Percentiles rank a stretch among this genome's conserved stretches.
Evolutionary conservation across 2,329 filamentous ascomycete species (phyloP).

Genomic region (Daldinia sp.): DNA sequence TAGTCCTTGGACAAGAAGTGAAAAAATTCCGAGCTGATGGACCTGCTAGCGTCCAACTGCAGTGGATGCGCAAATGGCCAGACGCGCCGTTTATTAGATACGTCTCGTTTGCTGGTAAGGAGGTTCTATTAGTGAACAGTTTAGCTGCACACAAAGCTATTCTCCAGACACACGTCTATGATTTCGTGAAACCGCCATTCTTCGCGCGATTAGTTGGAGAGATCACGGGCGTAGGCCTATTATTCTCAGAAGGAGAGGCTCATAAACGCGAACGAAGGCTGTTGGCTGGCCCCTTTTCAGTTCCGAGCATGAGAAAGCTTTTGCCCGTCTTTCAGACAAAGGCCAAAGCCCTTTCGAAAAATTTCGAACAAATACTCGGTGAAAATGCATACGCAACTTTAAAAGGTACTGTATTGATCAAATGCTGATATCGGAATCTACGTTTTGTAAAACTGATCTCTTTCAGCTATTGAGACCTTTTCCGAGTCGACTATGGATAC

Average conservation of each 20-base stretch:
- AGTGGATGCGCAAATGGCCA: conserved; percentile 47
- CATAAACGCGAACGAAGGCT: conserved; percentile 49
- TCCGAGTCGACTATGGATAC: conserved; percentile 48
- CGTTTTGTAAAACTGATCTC: neutral
- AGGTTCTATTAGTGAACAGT: conserved; percentile 51
- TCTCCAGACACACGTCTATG: conserved; percentile 51
- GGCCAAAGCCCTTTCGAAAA: conserved; percentile 42
- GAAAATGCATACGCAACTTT: conserved; percentile 35
- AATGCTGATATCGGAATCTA: neutral
- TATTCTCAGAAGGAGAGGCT: conserved; percentile 50
- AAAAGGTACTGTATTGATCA: conserved; percentile 37
- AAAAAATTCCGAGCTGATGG: conserved; percentile 45
- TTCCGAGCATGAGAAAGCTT: conserved; percentile 49
- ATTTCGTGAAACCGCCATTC: conserved; percentile 49
- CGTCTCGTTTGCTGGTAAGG: conserved; percentile 47
- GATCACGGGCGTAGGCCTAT: conserved; percentile 48
- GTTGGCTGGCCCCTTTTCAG: conserved; percentile 48
- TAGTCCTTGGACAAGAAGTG: conserved; percentile 52
- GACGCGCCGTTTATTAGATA: conserved; percentile 52
- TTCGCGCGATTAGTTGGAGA: conserved; percentile 48
- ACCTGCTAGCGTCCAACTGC: conserved; percentile 43
- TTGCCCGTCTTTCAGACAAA: conserved; percentile 50
- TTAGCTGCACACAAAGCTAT: conserved; percentile 49
- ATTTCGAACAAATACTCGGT: conserved; percentile 44
- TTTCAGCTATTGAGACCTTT: conserved; percentile 42